Percentiles rank a stretch among this genome's conserved stretches.
These are phyloP conservation scores for Mortierella sp. DNA, from an alignment of 371 early-diverging fungal genomes.

Conservation along the genomic window DNA sequence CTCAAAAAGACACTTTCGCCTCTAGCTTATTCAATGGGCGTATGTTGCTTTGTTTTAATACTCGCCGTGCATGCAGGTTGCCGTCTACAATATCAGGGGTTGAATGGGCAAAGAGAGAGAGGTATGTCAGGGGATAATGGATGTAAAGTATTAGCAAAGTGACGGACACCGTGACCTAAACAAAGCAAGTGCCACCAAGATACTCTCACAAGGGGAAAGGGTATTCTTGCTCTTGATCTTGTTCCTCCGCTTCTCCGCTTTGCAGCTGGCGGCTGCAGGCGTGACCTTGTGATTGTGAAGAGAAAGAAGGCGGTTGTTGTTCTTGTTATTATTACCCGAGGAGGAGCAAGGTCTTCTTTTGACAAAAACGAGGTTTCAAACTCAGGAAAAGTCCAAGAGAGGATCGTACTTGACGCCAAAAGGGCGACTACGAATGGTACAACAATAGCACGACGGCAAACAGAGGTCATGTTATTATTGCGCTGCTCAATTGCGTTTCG, in stretches of 20 bases:
- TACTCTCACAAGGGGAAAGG: not conserved
- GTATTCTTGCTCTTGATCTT: not conserved
- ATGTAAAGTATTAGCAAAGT: not conserved
- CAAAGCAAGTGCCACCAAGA: not conserved
- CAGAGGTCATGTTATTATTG: slow-evolving; percentile 1
- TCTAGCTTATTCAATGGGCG: not conserved
- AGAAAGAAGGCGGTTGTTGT: not conserved
- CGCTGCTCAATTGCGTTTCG: not conserved
- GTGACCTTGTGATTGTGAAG: not conserved
- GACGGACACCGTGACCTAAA: not conserved
- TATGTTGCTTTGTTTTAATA: not conserved
- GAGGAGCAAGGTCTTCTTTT: not conserved
- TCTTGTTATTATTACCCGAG: not conserved
- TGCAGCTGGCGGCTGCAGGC: not conserved
- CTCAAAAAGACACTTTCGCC: not conserved
- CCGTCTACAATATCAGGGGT: slow-evolving; percentile 13
- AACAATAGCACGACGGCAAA: not conserved
- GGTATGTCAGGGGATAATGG: not conserved
- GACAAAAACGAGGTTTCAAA: not conserved
- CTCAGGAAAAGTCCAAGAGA: not conserved
- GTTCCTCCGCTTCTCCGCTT: not conserved
- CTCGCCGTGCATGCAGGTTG: not conserved
- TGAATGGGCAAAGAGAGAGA: not conserved
- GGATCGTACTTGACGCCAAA: not conserved
- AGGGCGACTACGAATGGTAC: not conserved